A percentile compares a stretch with the other conserved stretches of the same genome.
Evolutionary conservation across 73 alveolate species (phyloP).

Genomic region (Paramecium tetraurelia): DNA sequence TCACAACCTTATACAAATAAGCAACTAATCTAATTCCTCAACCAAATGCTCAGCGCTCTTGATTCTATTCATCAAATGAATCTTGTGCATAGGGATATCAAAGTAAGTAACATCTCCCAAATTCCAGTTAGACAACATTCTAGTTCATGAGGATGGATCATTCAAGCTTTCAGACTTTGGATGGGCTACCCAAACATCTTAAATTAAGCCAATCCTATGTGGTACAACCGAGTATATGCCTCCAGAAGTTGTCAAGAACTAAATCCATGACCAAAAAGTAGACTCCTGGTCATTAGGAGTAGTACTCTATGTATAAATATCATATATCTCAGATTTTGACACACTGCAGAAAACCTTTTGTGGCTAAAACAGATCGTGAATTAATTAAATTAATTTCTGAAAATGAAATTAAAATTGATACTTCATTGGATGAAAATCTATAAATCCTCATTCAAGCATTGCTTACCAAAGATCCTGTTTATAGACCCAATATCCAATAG

Average conservation of each 20-base stretch:
- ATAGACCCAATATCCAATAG: neutral
- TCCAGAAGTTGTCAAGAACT: constrained; percentile 79
- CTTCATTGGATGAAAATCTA: neutral
- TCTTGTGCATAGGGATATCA: constrained; percentile 27
- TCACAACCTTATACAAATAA: neutral
- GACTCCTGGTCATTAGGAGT: constrained; percentile 87
- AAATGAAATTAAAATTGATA: neutral
- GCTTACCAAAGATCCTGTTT: neutral
- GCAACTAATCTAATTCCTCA: neutral
- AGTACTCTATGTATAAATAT: constrained; percentile 60
- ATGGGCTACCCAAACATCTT: neutral
- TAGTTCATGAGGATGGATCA: constrained; percentile 1
- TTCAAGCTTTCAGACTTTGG: constrained; percentile 25
- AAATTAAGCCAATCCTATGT: neutral
- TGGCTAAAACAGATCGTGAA: neutral
- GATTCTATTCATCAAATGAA: neutral
- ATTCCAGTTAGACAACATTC: neutral
- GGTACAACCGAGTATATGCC: constrained; percentile 92
- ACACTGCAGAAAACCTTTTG: neutral
- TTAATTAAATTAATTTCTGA: neutral
- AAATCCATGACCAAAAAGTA: constrained; percentile 72
- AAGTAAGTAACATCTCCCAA: neutral
- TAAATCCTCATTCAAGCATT: neutral
- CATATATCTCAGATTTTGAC: neutral
- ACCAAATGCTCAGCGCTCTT: neutral